Evolutionary conservation across 306 rosid genomes (phyloP).

Genomic region (Casuarina glauca): DNA sequence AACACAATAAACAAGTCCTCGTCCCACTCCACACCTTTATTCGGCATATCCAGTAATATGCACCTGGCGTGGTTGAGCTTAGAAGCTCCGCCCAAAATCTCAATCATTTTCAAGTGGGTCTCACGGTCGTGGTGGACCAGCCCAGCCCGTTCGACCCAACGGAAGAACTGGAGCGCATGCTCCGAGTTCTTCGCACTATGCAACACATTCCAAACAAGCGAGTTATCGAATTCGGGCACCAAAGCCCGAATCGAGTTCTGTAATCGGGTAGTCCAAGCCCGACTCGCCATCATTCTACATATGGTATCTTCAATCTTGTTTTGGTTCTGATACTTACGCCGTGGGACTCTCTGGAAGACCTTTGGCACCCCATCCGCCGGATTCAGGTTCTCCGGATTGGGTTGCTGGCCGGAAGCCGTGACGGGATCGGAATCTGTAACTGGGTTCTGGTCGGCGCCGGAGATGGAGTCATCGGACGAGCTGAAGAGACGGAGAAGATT

Average conservation of each 20-base stretch:
- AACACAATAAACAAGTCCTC: constrained; percentile 70
- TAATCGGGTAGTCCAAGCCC: constrained; percentile 91
- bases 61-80: constrained; percentile 91
- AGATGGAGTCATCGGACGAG: constrained; percentile 33
- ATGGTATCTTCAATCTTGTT: constrained; percentile 57
- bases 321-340: constrained; percentile 41
- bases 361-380: constrained; percentile 11
- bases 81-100: constrained; percentile 62
- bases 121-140: constrained; percentile 63
- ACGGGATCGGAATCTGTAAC: constrained; percentile 1
- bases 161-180: constrained; percentile 78
- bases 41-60: constrained; percentile 62
- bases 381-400: not conserved
- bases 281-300: constrained; percentile 74
- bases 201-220: constrained; percentile 71
- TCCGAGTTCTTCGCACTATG: constrained; percentile 62
- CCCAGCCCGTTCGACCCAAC: constrained; percentile 86
- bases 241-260: constrained; percentile 73
- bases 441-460: constrained; percentile 31
- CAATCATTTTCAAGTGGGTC: constrained; percentile 74
- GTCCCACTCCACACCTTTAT: constrained; percentile 46
- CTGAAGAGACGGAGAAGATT: constrained; percentile 17
- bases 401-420: constrained; percentile 7
- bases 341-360: constrained; percentile 24
- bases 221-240: constrained; percentile 62